Base-by-base conservation (phyloP, 768 basidiomycete species). In the Cubamyces sp. region DNA sequence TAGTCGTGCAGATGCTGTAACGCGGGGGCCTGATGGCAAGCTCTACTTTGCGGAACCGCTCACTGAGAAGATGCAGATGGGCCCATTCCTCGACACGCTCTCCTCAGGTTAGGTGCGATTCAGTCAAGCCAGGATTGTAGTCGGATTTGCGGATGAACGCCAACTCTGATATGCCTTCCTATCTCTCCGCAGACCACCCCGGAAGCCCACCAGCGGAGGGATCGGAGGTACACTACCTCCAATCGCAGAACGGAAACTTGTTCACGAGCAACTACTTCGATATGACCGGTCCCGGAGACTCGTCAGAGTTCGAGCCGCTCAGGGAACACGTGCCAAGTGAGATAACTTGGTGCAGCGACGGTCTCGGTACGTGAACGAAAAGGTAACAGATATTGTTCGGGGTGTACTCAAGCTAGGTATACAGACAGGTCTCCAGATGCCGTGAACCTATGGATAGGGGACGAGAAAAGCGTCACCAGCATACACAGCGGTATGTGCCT, bases 391-490 rank as follows among this genome's bases (percentile, higher is more conserved):
- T 15, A 11, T 54, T 53, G 43, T 45, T 61, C 12, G 37, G 21
- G 46, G 23, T 30, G 45, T 15, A 26, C 62, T 47, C 15, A 12
- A 43, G 14, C 54, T 34, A 48, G 26, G 21, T 59, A 15, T 21
- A 0, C 46, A 88, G 90, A 82, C 40, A 79, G 76, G 65, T 66
- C 76, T 18, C 92, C 95, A 0, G 96, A 98, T 69, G 95, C 94
- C 5, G 93, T 94, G 3, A 97, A 97, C 71, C 70, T 98, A 19
- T 98, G 95, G 94, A 91, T 97, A 39, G 95, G 96, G 12, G 82
- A 91, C 68, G 78, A 80, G 57, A 76, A 78, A 60, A 94, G 92
- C 69, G 77, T 86, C 15, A 97, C 96, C 1, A 92, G 89, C 57
- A 82, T 96, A 47, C 96, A 98, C 71, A 91, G 85, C 69, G 94